Evolutionary conservation across 805 yeast species (phyloP), one percentile per base, ranked within the genome.

Genomic region (Priceomyces fermenticarens): DNA sequence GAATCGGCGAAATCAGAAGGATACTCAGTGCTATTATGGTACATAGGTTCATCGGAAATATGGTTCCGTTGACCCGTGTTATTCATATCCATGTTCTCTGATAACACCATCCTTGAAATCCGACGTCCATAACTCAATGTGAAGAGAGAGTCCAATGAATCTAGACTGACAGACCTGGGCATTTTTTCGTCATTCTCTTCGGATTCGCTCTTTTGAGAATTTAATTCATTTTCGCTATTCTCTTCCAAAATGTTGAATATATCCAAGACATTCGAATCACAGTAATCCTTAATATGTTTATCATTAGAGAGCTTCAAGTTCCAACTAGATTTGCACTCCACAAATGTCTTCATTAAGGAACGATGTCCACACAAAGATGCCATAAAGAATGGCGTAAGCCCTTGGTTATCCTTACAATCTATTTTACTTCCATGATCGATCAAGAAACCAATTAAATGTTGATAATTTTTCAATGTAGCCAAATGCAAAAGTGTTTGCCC

Each of bases 401-500:
- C 97, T 56, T 83, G 86, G 32, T 75, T 72, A 59, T 93, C 99
- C 52, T 77, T 78, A 35, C 73, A 69, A 60, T 88, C 90, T 33
- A 83, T 72, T 53, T 83, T 77, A 56, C 81, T 77, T 1, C 83
- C 83, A 52, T 44, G 88, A 65, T 78, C 80, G 3, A 90, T 66
- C 53, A 93, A 72, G 20, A 81, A 81, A 16, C 75, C 65, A 12
- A 80, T 77, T 40, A 93, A 70, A 27, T 75, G 72, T 32, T 66
- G 60, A 53, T 87, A 86, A 14, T 91, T 91, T 55, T 83, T 81
- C 43, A 86, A 59, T 9, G 89, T 75, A 1, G 98, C 89, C 46
- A 93, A 71, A 62, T 93, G 99, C 38, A 93, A 66, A 72, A 93
- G 71, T 0, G 95, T 82, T 59, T 93, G 97, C 11, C 97, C 96